These are phyloP conservation scores for Podaxis rugospora DNA, from an alignment of 768 basidiomycete species.

Conservation along the genomic window DNA sequence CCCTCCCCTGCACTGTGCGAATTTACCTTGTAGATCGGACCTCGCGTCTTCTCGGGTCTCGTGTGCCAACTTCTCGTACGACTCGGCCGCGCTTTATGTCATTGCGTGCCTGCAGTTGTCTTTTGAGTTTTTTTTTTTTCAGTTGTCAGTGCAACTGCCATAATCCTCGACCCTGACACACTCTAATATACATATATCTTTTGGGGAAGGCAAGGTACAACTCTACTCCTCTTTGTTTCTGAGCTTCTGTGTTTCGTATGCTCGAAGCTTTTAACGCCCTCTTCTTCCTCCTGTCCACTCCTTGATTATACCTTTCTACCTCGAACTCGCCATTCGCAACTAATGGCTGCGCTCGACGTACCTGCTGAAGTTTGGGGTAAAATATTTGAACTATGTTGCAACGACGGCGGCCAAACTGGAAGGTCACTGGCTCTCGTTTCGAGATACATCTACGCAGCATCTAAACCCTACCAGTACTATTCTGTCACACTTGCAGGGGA, in stretches of 20 bases:
- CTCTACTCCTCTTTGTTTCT: neutral
- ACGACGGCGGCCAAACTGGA: constrained; percentile 14
- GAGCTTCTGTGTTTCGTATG: neutral
- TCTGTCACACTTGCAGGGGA: constrained; percentile 8
- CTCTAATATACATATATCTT: neutral
- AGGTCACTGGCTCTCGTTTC: constrained; percentile 13
- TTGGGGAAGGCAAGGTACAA: neutral
- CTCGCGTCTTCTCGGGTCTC: neutral
- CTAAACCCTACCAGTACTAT: constrained; percentile 10
- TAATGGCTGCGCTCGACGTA: constrained; percentile 1
- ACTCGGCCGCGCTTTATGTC: neutral
- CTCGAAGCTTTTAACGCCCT: neutral
- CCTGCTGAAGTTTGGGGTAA: constrained; percentile 15
- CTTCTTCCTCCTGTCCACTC: neutral
- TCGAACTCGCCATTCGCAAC: neutral
- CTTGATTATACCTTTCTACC: neutral
- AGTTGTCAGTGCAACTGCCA: neutral
- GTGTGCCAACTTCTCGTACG: neutral
- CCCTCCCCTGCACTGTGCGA: neutral
- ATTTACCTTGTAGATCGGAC: neutral
- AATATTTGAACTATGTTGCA: constrained; percentile 9
- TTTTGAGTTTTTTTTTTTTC: neutral
- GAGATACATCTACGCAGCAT: constrained; percentile 6
- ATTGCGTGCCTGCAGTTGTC: neutral
- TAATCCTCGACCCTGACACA: neutral